phyloP scores from a whole-genome alignment of 495 filamentous ascomycete species.

The Entonaema liquescens region DNA sequence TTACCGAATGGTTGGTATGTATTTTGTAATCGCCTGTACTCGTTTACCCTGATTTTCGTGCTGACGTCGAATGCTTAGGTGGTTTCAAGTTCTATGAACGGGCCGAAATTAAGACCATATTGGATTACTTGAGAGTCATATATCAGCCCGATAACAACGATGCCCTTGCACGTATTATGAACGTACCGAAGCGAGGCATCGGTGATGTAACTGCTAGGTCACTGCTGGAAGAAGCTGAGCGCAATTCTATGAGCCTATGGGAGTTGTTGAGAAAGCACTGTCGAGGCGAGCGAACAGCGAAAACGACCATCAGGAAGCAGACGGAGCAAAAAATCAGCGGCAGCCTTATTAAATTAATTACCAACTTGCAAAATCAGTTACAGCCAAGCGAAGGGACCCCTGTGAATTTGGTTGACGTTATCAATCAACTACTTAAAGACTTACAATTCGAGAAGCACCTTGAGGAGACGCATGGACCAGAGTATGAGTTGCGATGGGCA shows the following conservation, averaged over 20 bases:
- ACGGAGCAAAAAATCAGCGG: constrained; percentile 66
- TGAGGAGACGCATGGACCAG: constrained; percentile 71
- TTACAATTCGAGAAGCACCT: constrained; percentile 79
- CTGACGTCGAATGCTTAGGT: constrained; percentile 41
- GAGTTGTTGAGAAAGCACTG: constrained; percentile 71
- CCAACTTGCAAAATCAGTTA: constrained; percentile 70
- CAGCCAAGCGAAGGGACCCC: constrained; percentile 51
- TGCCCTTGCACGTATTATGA: constrained; percentile 84
- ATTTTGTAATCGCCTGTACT: neutral
- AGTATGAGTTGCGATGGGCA: constrained; percentile 85
- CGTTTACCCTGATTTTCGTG: neutral
- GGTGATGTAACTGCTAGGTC: constrained; percentile 81
- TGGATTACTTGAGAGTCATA: constrained; percentile 90
- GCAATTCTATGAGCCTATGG: constrained; percentile 77
- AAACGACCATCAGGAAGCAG: constrained; percentile 72
- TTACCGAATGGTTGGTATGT: constrained; percentile 88
- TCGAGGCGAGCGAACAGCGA: constrained; percentile 71
- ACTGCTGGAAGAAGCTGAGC: constrained; percentile 77
- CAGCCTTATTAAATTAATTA: constrained; percentile 59
- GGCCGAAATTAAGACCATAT: constrained; percentile 83
- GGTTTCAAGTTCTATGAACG: constrained; percentile 93
- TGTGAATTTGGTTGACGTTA: constrained; percentile 70
- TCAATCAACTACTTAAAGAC: constrained; percentile 77
- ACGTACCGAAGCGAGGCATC: constrained; percentile 81
- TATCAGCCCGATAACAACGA: constrained; percentile 90